phyloP scores from a whole-genome alignment of 1,284 basidiomycete species.

The Fomitiporia mediterranea region DNA sequence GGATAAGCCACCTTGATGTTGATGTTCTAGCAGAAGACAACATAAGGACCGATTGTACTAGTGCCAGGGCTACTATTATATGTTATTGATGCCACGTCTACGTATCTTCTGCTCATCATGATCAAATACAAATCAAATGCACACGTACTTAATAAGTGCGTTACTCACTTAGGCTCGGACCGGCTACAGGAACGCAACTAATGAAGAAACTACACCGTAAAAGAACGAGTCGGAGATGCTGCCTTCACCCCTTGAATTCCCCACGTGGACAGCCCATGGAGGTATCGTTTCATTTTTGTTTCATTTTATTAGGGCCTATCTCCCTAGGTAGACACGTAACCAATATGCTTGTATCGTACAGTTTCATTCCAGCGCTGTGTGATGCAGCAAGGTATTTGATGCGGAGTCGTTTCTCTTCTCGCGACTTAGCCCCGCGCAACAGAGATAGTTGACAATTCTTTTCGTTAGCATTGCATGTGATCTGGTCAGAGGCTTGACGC shows the following conservation, averaged over 20 bases:
- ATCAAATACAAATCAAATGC: background rate
- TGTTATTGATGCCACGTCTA: constrained; percentile 1
- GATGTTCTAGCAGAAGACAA: constrained; percentile 4
- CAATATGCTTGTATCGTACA: background rate
- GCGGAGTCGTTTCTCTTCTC: constrained; percentile 1
- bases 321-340: background rate
- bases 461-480: background rate
- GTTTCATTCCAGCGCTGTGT: constrained; percentile 1
- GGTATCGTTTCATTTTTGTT: background rate
- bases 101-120: background rate
- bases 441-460: background rate
- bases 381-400: background rate
- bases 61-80: constrained; percentile 1
- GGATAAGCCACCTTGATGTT: background rate
- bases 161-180: background rate
- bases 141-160: background rate
- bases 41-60: constrained; percentile 2
- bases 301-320: background rate
- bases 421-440: constrained; percentile 1
- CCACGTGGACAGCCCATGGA: background rate
- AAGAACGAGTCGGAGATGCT: background rate
- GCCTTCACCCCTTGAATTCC: background rate
- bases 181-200: too few species aligned
- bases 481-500: background rate
- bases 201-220: too few species aligned